These are phyloP conservation scores for Thelephora ganbajun DNA, from an alignment of 768 basidiomycete genomes.

Conservation along the genomic window DNA sequence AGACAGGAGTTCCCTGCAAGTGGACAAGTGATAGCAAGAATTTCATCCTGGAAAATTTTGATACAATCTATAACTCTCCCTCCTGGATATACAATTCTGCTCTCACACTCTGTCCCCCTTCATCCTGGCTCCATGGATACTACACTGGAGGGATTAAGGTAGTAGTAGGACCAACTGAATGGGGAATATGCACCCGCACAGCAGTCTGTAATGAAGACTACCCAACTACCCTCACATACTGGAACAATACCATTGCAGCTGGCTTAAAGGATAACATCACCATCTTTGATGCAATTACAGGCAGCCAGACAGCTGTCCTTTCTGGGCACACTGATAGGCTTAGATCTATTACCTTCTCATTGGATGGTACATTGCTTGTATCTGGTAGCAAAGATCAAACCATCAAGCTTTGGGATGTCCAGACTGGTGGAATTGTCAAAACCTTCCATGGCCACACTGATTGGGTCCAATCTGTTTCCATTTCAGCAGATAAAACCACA, in stretches of 20 bases:
- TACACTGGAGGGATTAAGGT: neutral
- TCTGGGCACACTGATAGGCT: conserved; percentile 5
- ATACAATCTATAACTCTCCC: neutral
- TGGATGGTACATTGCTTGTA: conserved; percentile 7
- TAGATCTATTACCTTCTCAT: conserved; percentile 8
- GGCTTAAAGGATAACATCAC: neutral
- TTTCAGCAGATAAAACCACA: neutral
- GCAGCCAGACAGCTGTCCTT: conserved; percentile 1
- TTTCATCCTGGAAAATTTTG: neutral
- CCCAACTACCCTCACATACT: neutral
- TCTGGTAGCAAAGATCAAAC: conserved; percentile 8
- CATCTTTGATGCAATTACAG: conserved; percentile 8
- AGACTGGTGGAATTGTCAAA: conserved; percentile 1
- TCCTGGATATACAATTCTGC: neutral
- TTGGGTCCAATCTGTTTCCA: neutral
- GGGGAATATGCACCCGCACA: neutral
- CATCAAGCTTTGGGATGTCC: conserved; percentile 10
- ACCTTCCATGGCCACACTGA: conserved; percentile 6
- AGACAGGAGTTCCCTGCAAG: neutral
- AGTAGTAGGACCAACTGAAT: neutral
- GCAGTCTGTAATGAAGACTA: neutral
- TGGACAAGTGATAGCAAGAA: neutral
- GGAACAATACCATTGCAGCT: neutral
- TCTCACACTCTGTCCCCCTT: neutral
- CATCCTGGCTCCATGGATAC: neutral